Evolutionary conservation across 208 protist species (phyloP), one percentile per base, ranked within the genome.

Genomic region (Crithidia bombi): DNA sequence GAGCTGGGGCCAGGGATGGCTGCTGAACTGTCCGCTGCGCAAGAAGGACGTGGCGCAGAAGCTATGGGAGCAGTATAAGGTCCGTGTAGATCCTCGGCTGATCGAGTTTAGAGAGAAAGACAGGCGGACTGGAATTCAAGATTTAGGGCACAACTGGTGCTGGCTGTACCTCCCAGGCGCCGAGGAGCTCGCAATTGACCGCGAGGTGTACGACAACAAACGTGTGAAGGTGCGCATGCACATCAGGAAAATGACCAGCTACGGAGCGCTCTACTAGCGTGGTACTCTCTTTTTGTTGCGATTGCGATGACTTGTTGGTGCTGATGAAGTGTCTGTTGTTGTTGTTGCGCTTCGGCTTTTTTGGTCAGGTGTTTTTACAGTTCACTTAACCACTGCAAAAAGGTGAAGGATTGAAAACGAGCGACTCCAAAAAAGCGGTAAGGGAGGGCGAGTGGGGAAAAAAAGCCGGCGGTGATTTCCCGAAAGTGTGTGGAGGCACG

Each of bases 131-230:
- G 92, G 92, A 4, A 97, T 97, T 68, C 89, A 97, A 56, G 88
- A 97, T 2, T 65, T 97, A 52, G 92, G 92, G 7, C 92, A 97
- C 82, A 97, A 93, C 81, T 97, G 92, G 90, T 97, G 92, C 75
- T 97, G 92, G 90, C 65, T 97, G 23, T 95, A 97, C 73, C 71
- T 97, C n/a, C 92, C 92, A 11, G 92, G 92, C 25, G 92, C 92
- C 19, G 90, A 97, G 78, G 92, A 95, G 70, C 78, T 97, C 9
- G 87, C 79, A 19, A 97, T 97, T 65, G 83, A 93, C 33, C 83
- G 92, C 14, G 92, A 97, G 72, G 92, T 97, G 71, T 97, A 95
- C 66, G 92, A 97, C 70, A 97, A 97, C 79, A 94, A 95, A 78
- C 89, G 92, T 2, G 92, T 95, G 28, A 97, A 97, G 81, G 92